Evolutionary conservation across 164 flowering plant genomes (phyloP).

Genomic region (Houttuynia cordata): DNA sequence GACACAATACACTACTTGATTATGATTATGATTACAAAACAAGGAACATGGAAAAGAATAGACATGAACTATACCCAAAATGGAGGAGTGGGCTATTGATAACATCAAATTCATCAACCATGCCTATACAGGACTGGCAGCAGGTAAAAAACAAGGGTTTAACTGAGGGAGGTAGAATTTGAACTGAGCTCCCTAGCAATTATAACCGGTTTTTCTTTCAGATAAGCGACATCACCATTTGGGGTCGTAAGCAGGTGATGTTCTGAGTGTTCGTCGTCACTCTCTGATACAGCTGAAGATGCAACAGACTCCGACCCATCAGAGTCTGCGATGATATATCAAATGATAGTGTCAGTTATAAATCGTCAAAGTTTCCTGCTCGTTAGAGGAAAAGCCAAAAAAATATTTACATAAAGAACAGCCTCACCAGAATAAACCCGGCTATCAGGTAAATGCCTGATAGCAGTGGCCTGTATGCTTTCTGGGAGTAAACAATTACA

Average conservation of each 20-base stretch:
- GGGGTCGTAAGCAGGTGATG: slow-evolving; percentile 49
- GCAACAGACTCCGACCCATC: slow-evolving; percentile 33
- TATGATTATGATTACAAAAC: no score
- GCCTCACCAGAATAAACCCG: slow-evolving; percentile 43
- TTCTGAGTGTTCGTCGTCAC: slow-evolving; percentile 47
- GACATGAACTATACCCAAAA: no score
- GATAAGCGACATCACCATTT: slow-evolving; percentile 52
- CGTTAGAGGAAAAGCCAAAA: neutral
- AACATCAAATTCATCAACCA: no score
- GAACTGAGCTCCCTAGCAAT: slow-evolving; percentile 45
- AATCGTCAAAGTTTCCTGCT: neutral
- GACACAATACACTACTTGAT: no score
- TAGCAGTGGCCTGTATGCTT: slow-evolving; percentile 53
- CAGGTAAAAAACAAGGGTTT: no score
- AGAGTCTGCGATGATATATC: neutral
- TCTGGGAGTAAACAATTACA: slow-evolving; percentile 87
- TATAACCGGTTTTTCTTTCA: slow-evolving; percentile 54
- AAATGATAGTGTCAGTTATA: neutral
- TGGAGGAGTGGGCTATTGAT: no score
- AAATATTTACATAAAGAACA: neutral
- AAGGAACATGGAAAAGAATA: no score
- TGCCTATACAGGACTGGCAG: no score
- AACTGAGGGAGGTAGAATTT: slow-evolving; percentile 4
- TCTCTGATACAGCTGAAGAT: slow-evolving; percentile 31
- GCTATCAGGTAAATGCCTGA: slow-evolving; percentile 67